Percentiles rank a stretch among this genome's conserved stretches.
phyloP scores from a whole-genome alignment of 108 stramenopile genomes.

The Pseudonitzschia delicatissima region DNA sequence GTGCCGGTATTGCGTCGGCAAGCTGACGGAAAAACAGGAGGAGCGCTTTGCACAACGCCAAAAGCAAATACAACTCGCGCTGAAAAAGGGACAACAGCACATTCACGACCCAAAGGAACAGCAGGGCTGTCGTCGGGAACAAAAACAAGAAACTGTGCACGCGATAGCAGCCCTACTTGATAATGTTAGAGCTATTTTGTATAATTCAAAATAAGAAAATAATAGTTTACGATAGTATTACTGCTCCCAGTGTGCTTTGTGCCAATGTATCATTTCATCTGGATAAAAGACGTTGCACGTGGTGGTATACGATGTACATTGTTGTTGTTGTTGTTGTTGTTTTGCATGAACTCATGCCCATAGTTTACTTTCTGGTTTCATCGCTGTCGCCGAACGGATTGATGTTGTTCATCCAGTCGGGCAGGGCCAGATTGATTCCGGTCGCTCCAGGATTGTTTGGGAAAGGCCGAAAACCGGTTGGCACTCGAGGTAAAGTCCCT shows the following conservation, averaged over 20 bases:
- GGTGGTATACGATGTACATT: not conserved
- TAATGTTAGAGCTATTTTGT: too few relatives aligned
- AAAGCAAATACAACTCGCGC: slow-evolving; percentile 35
- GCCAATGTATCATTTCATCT: too few relatives aligned
- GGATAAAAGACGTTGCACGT: too few relatives aligned
- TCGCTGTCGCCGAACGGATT: not conserved
- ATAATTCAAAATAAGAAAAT: too few relatives aligned
- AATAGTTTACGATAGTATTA: too few relatives aligned
- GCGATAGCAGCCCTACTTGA: not conserved
- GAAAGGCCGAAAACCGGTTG: slow-evolving; percentile 80
- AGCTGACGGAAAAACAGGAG: slow-evolving; percentile 29
- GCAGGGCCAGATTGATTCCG: slow-evolving; percentile 31
- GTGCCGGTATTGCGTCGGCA: slow-evolving; percentile 41
- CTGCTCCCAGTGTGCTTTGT: too few relatives aligned
- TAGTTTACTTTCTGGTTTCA: too few relatives aligned
- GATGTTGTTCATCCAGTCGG: slow-evolving; percentile 13
- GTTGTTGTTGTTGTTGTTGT: not conserved
- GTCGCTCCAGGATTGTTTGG: slow-evolving; percentile 58
- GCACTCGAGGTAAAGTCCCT: slow-evolving; percentile 69
- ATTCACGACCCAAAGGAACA: slow-evolving; percentile 34
- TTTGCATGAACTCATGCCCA: too few relatives aligned
- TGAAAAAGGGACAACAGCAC: slow-evolving; percentile 8
- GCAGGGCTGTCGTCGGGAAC: not conserved
- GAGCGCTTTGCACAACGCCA: slow-evolving; percentile 39
- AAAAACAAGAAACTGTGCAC: not conserved